phyloP scores from a whole-genome alignment of 2,329 filamentous ascomycete species.

The Paracoccidioides lutzii region DNA sequence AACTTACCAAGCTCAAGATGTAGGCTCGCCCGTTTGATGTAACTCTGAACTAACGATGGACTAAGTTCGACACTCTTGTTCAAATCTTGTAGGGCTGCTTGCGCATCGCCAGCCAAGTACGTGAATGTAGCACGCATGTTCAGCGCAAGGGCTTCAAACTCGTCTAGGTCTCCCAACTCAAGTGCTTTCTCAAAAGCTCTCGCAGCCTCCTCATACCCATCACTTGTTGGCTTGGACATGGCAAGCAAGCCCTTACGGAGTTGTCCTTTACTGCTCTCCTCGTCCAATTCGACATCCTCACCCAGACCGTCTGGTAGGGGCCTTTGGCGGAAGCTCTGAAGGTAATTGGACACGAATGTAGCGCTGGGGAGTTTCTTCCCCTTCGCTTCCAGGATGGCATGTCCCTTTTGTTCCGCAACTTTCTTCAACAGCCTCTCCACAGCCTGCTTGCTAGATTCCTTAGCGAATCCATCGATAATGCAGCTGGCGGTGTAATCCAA shows the following conservation, averaged over 20 bases:
- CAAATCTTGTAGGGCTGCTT: constrained; percentile 69
- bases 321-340: constrained; percentile 90
- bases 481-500: constrained; percentile 97
- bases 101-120: constrained; percentile 80
- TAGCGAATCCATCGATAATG: constrained; percentile 96
- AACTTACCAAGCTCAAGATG: constrained; percentile 73
- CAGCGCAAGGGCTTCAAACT: constrained; percentile 80
- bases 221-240: constrained; percentile 73
- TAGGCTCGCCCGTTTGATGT: constrained; percentile 98
- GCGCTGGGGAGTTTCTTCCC: constrained; percentile 82
- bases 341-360: constrained; percentile 95
- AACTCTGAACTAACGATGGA: constrained; percentile 80
- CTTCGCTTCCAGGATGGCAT: constrained; percentile 70
- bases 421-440: constrained; percentile 93
- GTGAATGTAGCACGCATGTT: constrained; percentile 95
- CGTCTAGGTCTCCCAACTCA: constrained; percentile 64
- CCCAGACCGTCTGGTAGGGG: constrained; percentile 69
- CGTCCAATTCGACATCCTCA: constrained; percentile 61
- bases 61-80: constrained; percentile 89
- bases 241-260: constrained; percentile 70
- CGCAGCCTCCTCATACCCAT: constrained; percentile 82
- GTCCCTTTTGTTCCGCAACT: constrained; percentile 88
- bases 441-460: constrained; percentile 72
- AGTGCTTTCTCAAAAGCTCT: constrained; percentile 77
- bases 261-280: constrained; percentile 71